A percentile compares a stretch with the other conserved stretches of the same genome.
phyloP scores from a whole-genome alignment of 1,139 yeast genomes.

The Nakaseomyces bracarensis region DNA sequence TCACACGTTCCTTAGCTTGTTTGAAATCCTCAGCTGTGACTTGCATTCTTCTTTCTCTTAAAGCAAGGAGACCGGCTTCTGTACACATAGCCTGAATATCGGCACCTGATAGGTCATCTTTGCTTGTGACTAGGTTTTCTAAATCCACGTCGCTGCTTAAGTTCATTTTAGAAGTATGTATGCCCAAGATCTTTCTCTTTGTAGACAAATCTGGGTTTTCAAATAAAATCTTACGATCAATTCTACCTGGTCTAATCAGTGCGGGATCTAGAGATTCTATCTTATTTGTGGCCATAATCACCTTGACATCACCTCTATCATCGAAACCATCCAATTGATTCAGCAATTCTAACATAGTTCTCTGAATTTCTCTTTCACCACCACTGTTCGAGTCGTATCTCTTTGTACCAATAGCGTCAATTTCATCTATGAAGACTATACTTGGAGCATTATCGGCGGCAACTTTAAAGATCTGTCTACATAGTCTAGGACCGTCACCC shows the following conservation, averaged over 20 bases:
- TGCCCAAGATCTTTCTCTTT: constrained; percentile 84
- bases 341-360: constrained; percentile 95
- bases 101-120: constrained; percentile 96
- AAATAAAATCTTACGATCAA: constrained; percentile 92
- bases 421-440: constrained; percentile 96
- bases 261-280: constrained; percentile 97
- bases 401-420: constrained; percentile 97
- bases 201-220: constrained; percentile 93
- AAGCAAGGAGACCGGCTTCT: constrained; percentile 91
- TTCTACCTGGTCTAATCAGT: constrained; percentile 95
- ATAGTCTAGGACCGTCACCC: constrained; percentile 96
- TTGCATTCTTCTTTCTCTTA: constrained; percentile 97
- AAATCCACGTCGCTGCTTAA: constrained; percentile 79
- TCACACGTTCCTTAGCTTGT: constrained; percentile 90
- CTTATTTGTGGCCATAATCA: constrained; percentile 97
- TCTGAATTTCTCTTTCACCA: constrained; percentile 95
- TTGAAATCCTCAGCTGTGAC: constrained; percentile 93
- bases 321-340: constrained; percentile 98
- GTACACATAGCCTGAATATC: constrained; percentile 98
- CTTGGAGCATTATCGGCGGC: constrained; percentile 98
- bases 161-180: constrained; percentile 94
- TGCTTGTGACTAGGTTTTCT: constrained; percentile 82
- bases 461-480: constrained; percentile 90
- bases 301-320: constrained; percentile 96
- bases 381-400: constrained; percentile 95